Percentiles rank a stretch among this genome's conserved stretches.
Conservation (phyloP, 306 rosid genomes). For the Cucumis cinereus region DNA sequence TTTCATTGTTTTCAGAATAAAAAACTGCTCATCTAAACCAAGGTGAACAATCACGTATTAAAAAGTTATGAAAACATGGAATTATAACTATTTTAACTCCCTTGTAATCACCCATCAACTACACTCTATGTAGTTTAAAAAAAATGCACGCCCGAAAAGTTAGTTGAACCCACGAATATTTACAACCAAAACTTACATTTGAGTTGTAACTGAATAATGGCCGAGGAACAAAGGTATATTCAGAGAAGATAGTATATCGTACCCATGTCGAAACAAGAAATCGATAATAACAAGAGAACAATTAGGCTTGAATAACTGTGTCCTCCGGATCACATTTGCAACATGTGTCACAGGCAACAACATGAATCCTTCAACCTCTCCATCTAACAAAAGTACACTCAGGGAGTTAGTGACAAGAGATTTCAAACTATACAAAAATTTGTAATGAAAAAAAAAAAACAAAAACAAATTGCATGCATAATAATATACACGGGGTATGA, state of each 20-base stretch:
- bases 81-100: background rate
- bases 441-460: background rate
- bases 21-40: background rate
- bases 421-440: background rate
- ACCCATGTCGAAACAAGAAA: conserved; percentile 76
- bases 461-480: background rate
- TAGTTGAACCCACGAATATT: background rate
- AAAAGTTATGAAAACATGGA: background rate
- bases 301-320: conserved; percentile 57
- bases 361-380: conserved; percentile 88
- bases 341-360: conserved; percentile 46
- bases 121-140: background rate
- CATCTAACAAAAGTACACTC: conserved; percentile 35
- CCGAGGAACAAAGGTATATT: background rate
- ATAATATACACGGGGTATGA: background rate
- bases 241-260: conserved; percentile 1
- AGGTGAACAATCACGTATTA: background rate
- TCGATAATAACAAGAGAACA: conserved; percentile 62
- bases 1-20: background rate
- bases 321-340: conserved; percentile 55
- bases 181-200: background rate
- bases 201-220: background rate
- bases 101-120: background rate
- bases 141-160: background rate
- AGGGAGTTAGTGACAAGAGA: background rate